These are phyloP conservation scores for Aureobasidium sp. DNA, from an alignment of 2,329 filamentous ascomycete genomes.

Conservation along the genomic window DNA sequence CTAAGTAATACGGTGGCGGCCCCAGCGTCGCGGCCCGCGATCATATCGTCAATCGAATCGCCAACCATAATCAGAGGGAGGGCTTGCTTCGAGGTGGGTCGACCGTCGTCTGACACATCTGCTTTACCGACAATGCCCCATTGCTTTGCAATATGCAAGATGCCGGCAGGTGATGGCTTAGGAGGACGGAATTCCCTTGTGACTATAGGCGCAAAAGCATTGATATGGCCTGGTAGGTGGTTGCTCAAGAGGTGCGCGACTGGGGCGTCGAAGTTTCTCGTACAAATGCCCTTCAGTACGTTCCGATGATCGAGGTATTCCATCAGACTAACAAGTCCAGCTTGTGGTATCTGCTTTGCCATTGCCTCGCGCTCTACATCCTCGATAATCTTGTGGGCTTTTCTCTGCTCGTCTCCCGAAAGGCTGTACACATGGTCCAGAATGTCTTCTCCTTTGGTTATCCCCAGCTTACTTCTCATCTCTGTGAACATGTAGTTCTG, in stretches of 20 bases:
- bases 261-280: constrained; percentile 82
- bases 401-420: constrained; percentile 47
- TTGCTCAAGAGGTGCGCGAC: constrained; percentile 67
- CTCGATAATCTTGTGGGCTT: constrained; percentile 67
- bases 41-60: constrained; percentile 83
- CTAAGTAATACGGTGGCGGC: constrained; percentile 79
- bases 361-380: constrained; percentile 76
- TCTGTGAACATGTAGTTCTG: constrained; percentile 93
- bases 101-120: constrained; percentile 24
- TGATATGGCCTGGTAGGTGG: constrained; percentile 58
- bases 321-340: constrained; percentile 73
- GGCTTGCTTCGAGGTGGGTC: constrained; percentile 6
- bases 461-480: constrained; percentile 71
- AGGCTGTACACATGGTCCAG: constrained; percentile 79
- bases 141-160: constrained; percentile 71
- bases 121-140: constrained; percentile 55
- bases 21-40: constrained; percentile 72
- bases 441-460: constrained; percentile 70
- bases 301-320: constrained; percentile 62
- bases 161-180: constrained; percentile 83
- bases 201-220: constrained; percentile 65
- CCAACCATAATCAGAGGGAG: constrained; percentile 47
- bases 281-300: constrained; percentile 80
- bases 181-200: constrained; percentile 77
- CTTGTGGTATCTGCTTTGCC: constrained; percentile 70